Conservation (phyloP, 495 filamentous ascomycete genomes). For the Podospora pseudocomata region DNA sequence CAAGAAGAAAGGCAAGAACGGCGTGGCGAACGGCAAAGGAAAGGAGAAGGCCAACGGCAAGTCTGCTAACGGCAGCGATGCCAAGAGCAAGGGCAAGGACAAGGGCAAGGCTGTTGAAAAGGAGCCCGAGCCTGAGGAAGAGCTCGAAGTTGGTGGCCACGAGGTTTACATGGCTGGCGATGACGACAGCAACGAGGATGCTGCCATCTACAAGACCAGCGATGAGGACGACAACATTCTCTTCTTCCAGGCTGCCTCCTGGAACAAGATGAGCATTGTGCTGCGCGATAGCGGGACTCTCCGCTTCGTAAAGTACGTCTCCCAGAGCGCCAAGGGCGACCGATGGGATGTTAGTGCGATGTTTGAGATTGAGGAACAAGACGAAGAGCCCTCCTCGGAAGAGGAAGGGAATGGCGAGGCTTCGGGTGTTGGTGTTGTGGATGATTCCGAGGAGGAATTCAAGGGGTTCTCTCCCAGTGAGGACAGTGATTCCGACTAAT, state of each 20-base stretch:
- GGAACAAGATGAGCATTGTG: constrained; percentile 88
- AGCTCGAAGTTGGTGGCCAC: constrained; percentile 71
- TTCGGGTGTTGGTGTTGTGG: constrained; percentile 26
- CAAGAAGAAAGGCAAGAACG: constrained; percentile 33
- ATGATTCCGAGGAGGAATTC: constrained; percentile 47
- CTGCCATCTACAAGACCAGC: constrained; percentile 76
- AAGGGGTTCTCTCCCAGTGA: constrained; percentile 43
- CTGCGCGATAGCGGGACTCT: constrained; percentile 81
- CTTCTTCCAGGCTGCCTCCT: constrained; percentile 80
- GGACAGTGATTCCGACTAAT: constrained; percentile 43
- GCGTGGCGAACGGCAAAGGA: constrained; percentile 38
- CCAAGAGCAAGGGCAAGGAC: constrained; percentile 47
- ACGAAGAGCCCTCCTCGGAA: constrained; percentile 23
- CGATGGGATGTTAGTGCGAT: constrained; percentile 85
- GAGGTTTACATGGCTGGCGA: constrained; percentile 91
- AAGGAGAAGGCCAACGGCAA: constrained; percentile 44
- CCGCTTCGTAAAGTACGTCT: constrained; percentile 95
- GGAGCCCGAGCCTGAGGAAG: constrained; percentile 21
- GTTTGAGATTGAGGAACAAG: constrained; percentile 55
- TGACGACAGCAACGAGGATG: constrained; percentile 69
- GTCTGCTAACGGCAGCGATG: constrained; percentile 37
- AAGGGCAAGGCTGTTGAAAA: constrained; percentile 27
- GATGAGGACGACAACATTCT: constrained; percentile 90
- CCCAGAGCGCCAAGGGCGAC: constrained; percentile 74
- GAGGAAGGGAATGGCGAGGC: constrained; percentile 28